Evolutionary conservation across 106 monocot species (phyloP).

Genomic region (Gastrodia elata): DNA sequence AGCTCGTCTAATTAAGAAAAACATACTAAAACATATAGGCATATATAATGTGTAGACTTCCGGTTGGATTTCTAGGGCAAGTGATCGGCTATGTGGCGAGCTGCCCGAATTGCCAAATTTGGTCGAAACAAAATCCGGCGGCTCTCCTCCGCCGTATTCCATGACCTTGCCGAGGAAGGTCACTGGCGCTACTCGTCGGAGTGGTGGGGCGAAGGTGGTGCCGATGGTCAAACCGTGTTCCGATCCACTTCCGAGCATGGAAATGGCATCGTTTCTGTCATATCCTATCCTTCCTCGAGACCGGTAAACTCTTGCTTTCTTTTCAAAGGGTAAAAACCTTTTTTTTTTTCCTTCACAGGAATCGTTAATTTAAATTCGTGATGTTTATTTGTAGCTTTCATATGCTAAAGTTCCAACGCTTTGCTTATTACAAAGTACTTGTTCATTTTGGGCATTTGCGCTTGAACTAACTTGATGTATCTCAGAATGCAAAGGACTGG

Average conservation of each 20-base stretch:
- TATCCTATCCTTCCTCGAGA: conserved; percentile 70
- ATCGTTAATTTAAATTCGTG: neutral
- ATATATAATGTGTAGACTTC: no score
- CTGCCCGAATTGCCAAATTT: neutral
- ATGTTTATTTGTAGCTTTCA: neutral
- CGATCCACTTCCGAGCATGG: conserved; percentile 49
- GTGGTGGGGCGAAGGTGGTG: conserved; percentile 53
- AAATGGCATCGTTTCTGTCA: conserved; percentile 81
- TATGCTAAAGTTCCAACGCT: neutral
- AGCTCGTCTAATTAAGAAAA: no score
- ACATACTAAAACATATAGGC: no score
- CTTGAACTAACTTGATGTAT: neutral
- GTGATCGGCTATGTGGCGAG: conserved; percentile 4
- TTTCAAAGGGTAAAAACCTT: no score
- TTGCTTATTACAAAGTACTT: neutral
- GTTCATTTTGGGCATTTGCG: neutral
- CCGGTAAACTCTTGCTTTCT: conserved; percentile 34
- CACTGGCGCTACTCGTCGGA: conserved; percentile 78
- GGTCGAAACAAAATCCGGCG: conserved; percentile 12
- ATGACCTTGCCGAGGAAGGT: conserved; percentile 49
- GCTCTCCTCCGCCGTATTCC: conserved; percentile 19
- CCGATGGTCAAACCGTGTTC: conserved; percentile 57
- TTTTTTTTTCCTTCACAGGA: neutral
- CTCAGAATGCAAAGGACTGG: conserved; percentile 54
- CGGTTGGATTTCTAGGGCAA: no score